Conservation (phyloP, 805 yeast genomes). For the Candida argentea region DNA sequence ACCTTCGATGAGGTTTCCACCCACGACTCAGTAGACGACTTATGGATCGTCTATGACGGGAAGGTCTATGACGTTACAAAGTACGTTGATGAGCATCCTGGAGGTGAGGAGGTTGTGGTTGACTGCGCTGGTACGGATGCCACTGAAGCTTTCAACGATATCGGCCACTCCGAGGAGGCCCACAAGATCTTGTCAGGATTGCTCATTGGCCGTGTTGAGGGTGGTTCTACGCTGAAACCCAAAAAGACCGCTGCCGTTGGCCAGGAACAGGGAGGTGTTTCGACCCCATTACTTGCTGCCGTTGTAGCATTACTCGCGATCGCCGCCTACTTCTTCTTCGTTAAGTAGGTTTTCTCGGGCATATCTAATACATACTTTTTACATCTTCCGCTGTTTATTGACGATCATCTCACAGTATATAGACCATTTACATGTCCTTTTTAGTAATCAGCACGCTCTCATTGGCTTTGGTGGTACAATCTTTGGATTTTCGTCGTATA, state of each 20-base stretch:
- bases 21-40: slow-evolving; percentile 30
- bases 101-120: slow-evolving; percentile 37
- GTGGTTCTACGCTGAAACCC: slow-evolving; percentile 26
- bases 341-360: slow-evolving; percentile 7
- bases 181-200: slow-evolving; percentile 60
- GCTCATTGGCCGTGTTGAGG: slow-evolving; percentile 73
- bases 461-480: too few species aligned
- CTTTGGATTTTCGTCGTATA: too few species aligned
- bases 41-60: slow-evolving; percentile 37
- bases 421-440: too few species aligned
- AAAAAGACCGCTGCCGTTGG: slow-evolving; percentile 14
- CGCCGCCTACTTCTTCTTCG: slow-evolving; percentile 30
- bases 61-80: slow-evolving; percentile 30
- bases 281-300: slow-evolving; percentile 21
- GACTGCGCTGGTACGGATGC: slow-evolving; percentile 36
- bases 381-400: too few species aligned
- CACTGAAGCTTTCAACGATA: slow-evolving; percentile 49
- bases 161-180: slow-evolving; percentile 98
- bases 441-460: too few species aligned
- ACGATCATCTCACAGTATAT: too few species aligned
- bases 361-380: slow-evolving; percentile 4
- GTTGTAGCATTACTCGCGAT: slow-evolving; percentile 30
- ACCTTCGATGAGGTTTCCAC: slow-evolving; percentile 42
- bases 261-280: slow-evolving; percentile 8
- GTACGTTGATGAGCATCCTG: slow-evolving; percentile 39